Evolutionary conservation across 2,329 filamentous ascomycete genomes (phyloP).

Genomic region (Penicillium polonicum): DNA sequence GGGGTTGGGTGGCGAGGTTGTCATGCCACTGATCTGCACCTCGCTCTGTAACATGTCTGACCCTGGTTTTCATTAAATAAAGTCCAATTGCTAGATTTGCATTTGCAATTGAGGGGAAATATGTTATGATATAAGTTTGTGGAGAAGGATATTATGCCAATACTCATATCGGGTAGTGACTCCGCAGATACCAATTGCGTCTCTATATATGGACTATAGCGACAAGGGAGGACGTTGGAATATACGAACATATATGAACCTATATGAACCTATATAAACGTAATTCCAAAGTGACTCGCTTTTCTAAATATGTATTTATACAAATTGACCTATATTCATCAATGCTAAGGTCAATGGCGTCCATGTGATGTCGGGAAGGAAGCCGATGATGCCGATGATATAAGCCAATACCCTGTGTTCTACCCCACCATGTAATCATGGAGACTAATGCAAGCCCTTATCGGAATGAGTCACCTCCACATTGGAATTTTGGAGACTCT

Average conservation of each 20-base stretch:
- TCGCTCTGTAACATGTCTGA: not conserved
- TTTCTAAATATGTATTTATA: not conserved
- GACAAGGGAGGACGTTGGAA: not conserved
- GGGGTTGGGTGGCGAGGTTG: not conserved
- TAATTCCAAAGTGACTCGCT: not conserved
- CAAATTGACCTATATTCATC: not conserved
- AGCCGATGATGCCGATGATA: not conserved
- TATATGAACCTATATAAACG: too few relatives aligned
- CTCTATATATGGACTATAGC: not conserved
- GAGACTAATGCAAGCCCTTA: not conserved
- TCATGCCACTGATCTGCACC: slow-evolving; percentile 6
- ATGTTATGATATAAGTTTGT: not conserved
- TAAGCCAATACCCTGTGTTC: not conserved
- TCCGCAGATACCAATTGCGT: not conserved
- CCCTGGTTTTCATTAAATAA: not conserved
- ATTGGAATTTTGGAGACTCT: not conserved
- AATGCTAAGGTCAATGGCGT: not conserved
- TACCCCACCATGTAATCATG: slow-evolving; percentile 3
- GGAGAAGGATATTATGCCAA: not conserved
- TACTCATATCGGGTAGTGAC: not conserved
- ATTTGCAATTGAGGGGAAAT: not conserved
- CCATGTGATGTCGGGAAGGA: not conserved
- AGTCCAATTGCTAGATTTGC: not conserved
- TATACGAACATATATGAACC: too few relatives aligned
- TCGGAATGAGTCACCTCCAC: slow-evolving; percentile 1